These are phyloP conservation scores for Euphorbia neoarborescens DNA, from an alignment of 441 rosid species.

Conservation along the genomic window DNA sequence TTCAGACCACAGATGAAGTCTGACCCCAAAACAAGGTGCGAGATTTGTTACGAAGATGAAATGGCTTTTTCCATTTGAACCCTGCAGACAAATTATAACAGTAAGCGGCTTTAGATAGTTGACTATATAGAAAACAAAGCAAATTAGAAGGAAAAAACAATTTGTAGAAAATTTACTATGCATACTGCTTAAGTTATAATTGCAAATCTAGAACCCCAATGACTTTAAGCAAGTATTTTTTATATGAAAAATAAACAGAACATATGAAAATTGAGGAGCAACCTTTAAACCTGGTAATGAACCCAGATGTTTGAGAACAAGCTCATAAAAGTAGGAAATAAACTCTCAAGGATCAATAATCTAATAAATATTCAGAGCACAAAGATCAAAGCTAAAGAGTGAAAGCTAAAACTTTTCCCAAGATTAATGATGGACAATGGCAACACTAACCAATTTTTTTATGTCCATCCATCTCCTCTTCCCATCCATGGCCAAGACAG, in stretches of 20 bases:
- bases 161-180: background rate
- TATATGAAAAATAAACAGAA: constrained; percentile 2
- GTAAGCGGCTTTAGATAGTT: constrained; percentile 22
- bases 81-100: constrained; percentile 38
- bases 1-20: constrained; percentile 92
- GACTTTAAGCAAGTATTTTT: background rate
- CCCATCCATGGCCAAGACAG: constrained; percentile 99
- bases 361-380: background rate
- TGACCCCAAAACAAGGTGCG: constrained; percentile 84
- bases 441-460: constrained; percentile 57
- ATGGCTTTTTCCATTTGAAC: constrained; percentile 67
- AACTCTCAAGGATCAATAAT: constrained; percentile 11
- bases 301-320: background rate
- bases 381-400: constrained; percentile 6
- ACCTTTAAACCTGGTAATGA: background rate
- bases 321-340: background rate
- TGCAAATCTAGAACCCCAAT: background rate
- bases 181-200: background rate
- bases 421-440: constrained; percentile 12
- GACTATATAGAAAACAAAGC: constrained; percentile 10
- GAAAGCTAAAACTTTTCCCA: background rate
- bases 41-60: constrained; percentile 92
- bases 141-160: background rate
- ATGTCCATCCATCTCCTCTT: constrained; percentile 97
- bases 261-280: background rate